These are phyloP conservation scores for Rhizoctonia solani DNA, from an alignment of 1,284 basidiomycete species.

Conservation along the genomic window DNA sequence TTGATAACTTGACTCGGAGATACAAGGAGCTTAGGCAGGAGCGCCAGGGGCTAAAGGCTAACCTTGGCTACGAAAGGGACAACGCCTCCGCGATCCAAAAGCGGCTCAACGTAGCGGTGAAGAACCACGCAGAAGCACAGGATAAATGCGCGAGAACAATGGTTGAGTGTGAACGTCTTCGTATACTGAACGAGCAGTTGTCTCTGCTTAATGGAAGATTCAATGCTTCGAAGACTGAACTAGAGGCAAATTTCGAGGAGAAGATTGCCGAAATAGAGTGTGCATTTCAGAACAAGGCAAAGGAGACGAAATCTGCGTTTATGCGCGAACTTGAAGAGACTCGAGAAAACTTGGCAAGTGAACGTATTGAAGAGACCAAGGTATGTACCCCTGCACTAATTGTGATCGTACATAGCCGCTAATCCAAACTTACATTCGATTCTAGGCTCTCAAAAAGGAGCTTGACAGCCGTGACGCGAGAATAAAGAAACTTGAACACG, in stretches of 20 bases:
- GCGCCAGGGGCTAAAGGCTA: not conserved
- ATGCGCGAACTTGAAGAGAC: not conserved
- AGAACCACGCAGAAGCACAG: conserved; percentile 5
- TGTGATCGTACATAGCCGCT: too few relatives aligned
- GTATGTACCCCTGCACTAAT: too few relatives aligned
- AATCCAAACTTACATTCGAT: not conserved
- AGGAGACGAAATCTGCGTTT: not conserved
- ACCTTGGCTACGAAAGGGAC: not conserved
- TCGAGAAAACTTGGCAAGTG: not conserved
- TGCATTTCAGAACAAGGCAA: not conserved
- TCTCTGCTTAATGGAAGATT: not conserved
- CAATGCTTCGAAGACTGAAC: not conserved
- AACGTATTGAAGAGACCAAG: too few relatives aligned
- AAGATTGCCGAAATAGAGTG: not conserved
- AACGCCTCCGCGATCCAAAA: not conserved
- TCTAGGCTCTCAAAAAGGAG: not conserved
- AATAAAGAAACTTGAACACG: conserved; percentile 2
- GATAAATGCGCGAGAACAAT: not conserved
- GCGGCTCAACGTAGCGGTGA: not conserved
- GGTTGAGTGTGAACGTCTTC: not conserved
- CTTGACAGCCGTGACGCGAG: not conserved
- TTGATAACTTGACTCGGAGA: not conserved
- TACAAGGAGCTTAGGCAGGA: not conserved
- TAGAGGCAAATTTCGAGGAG: not conserved
- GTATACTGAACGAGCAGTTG: not conserved